Percentiles rank a stretch among this genome's conserved stretches.
These are phyloP conservation scores for Penicillium polonicum DNA, from an alignment of 2,329 filamentous ascomycete species.

Conservation along the genomic window DNA sequence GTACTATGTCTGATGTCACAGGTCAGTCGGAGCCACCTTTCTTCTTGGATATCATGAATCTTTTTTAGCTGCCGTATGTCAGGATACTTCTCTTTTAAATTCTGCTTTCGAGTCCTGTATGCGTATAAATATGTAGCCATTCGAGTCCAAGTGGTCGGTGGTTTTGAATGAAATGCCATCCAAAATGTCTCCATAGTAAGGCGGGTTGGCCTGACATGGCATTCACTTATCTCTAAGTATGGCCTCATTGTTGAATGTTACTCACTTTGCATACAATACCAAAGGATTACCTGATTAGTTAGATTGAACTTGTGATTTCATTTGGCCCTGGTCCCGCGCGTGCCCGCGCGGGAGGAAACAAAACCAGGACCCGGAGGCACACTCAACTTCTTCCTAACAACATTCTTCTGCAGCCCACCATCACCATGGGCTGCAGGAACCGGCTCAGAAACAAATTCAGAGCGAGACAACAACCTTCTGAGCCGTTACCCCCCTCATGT, in stretches of 20 bases:
- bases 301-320: background rate
- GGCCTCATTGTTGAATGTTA: background rate
- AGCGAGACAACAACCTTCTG: slow-evolving; percentile 1
- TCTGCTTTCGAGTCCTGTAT: background rate
- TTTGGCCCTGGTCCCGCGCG: no score
- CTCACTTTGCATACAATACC: background rate
- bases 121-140: background rate
- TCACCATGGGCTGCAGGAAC: background rate
- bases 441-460: background rate
- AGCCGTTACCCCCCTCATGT: background rate
- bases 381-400: background rate
- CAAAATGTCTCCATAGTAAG: background rate
- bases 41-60: slow-evolving; percentile 2
- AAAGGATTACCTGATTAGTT: background rate
- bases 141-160: background rate
- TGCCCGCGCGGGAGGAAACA: no score
- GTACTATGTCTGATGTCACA: background rate
- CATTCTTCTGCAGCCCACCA: background rate
- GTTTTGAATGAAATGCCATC: no score
- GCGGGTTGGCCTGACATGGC: background rate
- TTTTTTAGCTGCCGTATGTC: background rate
- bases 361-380: background rate
- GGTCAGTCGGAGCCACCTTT: background rate
- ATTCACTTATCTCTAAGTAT: background rate
- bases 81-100: no score